Evolutionary conservation across 2,329 filamentous ascomycete species (phyloP).

Genomic region (Aspergillus felis): DNA sequence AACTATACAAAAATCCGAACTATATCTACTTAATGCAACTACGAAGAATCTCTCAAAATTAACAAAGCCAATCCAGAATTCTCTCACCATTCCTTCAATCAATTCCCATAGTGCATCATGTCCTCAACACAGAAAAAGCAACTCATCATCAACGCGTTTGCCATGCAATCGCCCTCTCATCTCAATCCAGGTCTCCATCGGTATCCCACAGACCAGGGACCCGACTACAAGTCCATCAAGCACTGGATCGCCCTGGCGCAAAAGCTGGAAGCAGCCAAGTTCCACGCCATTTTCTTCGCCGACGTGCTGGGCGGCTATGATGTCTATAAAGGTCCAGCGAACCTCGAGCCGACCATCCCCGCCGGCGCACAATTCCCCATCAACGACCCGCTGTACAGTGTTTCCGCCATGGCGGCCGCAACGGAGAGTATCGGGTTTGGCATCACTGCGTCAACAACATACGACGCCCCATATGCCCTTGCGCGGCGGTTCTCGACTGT

Average conservation of each 20-base stretch:
- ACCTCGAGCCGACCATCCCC: constrained; percentile 36
- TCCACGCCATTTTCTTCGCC: constrained; percentile 51
- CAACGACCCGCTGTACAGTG: constrained; percentile 39
- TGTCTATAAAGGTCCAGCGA: constrained; percentile 42
- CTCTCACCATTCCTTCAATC: neutral
- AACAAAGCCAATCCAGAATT: too few species aligned
- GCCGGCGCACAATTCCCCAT: constrained; percentile 43
- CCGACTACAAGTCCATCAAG: constrained; percentile 40
- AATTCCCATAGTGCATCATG: neutral
- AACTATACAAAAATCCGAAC: too few species aligned
- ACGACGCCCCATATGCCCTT: constrained; percentile 53
- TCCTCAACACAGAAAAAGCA: constrained; percentile 24
- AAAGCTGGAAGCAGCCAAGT: constrained; percentile 46
- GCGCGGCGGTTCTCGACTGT: constrained; percentile 53
- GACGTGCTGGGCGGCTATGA: constrained; percentile 48
- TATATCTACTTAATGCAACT: too few species aligned
- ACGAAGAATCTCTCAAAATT: too few species aligned
- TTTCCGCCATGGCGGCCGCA: constrained; percentile 46
- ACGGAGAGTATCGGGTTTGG: constrained; percentile 49
- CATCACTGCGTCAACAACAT: constrained; percentile 53
- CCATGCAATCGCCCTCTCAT: constrained; percentile 46
- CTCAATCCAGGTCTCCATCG: constrained; percentile 43
- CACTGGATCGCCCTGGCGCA: constrained; percentile 49
- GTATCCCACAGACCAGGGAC: constrained; percentile 33
- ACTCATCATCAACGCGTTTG: constrained; percentile 47